These are phyloP conservation scores for Boletus tomentosulus DNA, from an alignment of 768 basidiomycete genomes.

Conservation along the genomic window DNA sequence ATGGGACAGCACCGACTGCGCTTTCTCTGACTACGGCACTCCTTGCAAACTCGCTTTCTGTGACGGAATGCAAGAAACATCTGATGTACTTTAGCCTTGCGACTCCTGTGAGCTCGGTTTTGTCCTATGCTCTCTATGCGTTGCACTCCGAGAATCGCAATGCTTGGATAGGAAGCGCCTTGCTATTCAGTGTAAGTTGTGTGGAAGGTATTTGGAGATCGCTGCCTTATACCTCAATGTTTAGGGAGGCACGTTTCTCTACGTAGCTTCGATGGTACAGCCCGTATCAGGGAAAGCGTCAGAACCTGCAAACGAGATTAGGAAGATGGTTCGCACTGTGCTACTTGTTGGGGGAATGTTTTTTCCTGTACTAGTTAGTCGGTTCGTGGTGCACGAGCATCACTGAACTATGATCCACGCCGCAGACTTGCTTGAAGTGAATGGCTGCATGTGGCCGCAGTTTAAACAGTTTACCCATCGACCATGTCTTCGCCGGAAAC, in stretches of 20 bases:
- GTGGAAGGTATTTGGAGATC: background rate
- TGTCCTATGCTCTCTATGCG: slow-evolving; percentile 67
- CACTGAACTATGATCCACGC: background rate
- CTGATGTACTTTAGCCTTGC: slow-evolving; percentile 76
- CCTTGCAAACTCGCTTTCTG: slow-evolving; percentile 67
- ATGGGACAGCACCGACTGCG: slow-evolving; percentile 73
- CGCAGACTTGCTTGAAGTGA: background rate
- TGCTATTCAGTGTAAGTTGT: slow-evolving; percentile 75
- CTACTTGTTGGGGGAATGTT: slow-evolving; percentile 68
- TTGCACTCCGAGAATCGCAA: slow-evolving; percentile 39
- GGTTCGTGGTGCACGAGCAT: slow-evolving; percentile 61
- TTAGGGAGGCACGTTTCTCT: slow-evolving; percentile 91
- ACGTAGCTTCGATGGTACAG: slow-evolving; percentile 90
- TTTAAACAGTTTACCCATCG: slow-evolving; percentile 5
- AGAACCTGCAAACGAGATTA: slow-evolving; percentile 39
- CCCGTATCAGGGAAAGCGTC: slow-evolving; percentile 53
- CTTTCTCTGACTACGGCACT: slow-evolving; percentile 85
- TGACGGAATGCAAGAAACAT: slow-evolving; percentile 66
- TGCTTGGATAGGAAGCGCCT: slow-evolving; percentile 65
- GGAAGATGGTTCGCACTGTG: slow-evolving; percentile 42
- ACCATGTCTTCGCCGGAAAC: slow-evolving; percentile 28
- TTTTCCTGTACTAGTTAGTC: slow-evolving; percentile 58
- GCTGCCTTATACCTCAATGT: slow-evolving; percentile 1
- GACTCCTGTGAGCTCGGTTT: slow-evolving; percentile 77
- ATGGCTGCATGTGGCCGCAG: background rate